A percentile compares a stretch with the other conserved stretches of the same genome.
Conservation (phyloP, 2,329 filamentous ascomycete species). For the Pseudogymnoascus sp. region DNA sequence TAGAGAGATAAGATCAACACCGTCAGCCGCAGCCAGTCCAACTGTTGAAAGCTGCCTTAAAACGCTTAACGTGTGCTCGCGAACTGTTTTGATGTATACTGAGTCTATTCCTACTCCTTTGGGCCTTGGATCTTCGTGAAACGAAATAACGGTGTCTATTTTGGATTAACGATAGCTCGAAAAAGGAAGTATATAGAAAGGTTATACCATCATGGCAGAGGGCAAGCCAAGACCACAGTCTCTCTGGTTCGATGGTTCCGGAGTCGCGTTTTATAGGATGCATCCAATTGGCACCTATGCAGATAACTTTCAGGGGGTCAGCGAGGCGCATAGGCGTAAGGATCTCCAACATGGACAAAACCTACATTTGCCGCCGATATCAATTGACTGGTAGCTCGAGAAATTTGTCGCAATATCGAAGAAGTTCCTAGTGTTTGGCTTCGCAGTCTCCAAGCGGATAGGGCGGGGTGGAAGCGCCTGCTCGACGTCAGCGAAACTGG, state of each 20-base stretch:
- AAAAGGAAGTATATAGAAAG: background rate
- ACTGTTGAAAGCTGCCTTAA: conserved; percentile 53
- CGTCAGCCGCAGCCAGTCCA: conserved; percentile 29
- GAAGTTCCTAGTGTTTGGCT: conserved; percentile 20
- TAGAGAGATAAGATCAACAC: conserved; percentile 26
- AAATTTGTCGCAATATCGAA: conserved; percentile 56
- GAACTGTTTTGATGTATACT: conserved; percentile 32
- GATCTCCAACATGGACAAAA: conserved; percentile 17
- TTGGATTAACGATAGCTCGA: conserved; percentile 16
- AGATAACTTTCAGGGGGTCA: conserved; percentile 44
- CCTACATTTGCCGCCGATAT: conserved; percentile 57
- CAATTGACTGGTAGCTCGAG: conserved; percentile 69
- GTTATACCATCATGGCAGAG: conserved; percentile 55
- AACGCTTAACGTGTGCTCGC: conserved; percentile 48
- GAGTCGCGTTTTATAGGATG: conserved; percentile 34
- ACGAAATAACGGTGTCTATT: conserved; percentile 58
- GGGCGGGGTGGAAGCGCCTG: conserved; percentile 22
- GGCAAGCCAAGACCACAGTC: conserved; percentile 65
- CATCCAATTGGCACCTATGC: conserved; percentile 63
- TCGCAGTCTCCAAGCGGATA: conserved; percentile 1
- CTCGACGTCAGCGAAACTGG: conserved; percentile 14
- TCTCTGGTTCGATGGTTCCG: conserved; percentile 21
- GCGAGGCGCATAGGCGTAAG: conserved; percentile 14
- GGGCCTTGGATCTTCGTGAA: conserved; percentile 49
- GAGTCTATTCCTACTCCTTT: conserved; percentile 31